Evolutionary conservation across 805 yeast genomes (phyloP), one percentile per base, ranked within the genome.

Genomic region (Zygosaccharomyces pseudorouxii): DNA sequence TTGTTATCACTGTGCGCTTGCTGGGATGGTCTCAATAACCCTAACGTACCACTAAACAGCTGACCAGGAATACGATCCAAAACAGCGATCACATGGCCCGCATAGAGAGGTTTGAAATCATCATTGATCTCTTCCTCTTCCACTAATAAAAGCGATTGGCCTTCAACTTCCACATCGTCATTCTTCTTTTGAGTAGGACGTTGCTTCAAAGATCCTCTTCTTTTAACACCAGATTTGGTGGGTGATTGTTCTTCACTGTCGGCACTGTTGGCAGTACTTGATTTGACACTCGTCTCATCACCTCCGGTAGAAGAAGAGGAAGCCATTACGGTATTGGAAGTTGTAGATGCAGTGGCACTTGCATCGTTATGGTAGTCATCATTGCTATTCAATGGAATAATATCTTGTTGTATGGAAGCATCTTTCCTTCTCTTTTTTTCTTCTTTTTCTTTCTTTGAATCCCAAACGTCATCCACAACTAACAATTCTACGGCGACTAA

Each of bases 131-230:
- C 97, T 64, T 92, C 97, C 64, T 93, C 99, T 68, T 93, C 99
- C 12, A 86, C 93, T 46, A 93, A 73, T 40, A 93, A 72, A 54
- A 93, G 74, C 1, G 96, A 86, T 69, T 93, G 99, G 39, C 99
- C 99, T 69, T 93, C 99, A 37, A 93, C 99, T 70, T 93, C 99
- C 20, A 93, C 96, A 63, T 93, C 99, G 65, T 93, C 99, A 62
- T 89, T 90, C 70, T 93, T 93, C 77, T 93, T 93, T 76, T 90
- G 95, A 12, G 96, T 86, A 29, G 99, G 97, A 60, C 99, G 80
- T 68, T 90, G 97, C 57, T 89, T 88, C 56, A 93, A 75, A 1
- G 97, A 89, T 14, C 97, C 97, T 61, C 85, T 81, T 72, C 99
- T 82, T 52, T 80, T 81, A 23, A 61, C 45, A 10, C 60, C 57